These are phyloP conservation scores for Beta lomatogona DNA, from an alignment of 179 eudicot species.

Conservation along the genomic window DNA sequence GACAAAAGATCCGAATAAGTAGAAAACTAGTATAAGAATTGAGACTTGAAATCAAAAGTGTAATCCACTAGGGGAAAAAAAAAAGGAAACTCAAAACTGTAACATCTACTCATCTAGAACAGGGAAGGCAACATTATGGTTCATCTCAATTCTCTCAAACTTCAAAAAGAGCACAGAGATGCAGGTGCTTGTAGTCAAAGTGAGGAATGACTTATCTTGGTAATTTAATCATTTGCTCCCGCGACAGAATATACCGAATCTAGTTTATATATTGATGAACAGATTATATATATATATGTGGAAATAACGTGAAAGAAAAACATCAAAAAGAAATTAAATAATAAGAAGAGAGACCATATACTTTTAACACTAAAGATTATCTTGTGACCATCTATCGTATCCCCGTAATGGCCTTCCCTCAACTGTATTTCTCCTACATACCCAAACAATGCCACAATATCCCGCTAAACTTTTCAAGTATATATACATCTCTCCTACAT, in stretches of 20 bases:
- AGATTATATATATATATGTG: constrained; percentile 2
- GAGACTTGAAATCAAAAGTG: too few species aligned
- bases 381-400: constrained; percentile 27
- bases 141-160: not conserved
- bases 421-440: constrained; percentile 36
- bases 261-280: not conserved
- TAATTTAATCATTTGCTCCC: constrained; percentile 26
- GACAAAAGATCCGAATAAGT: too few species aligned
- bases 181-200: constrained; percentile 11
- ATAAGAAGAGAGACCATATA: constrained; percentile 30
- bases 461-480: constrained; percentile 41
- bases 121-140: not conserved
- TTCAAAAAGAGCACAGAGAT: not conserved
- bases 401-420: constrained; percentile 31
- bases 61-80: too few species aligned
- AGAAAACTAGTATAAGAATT: too few species aligned
- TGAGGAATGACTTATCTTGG: constrained; percentile 35
- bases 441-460: constrained; percentile 26
- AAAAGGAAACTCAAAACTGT: not conserved
- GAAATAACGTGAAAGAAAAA: constrained; percentile 3
- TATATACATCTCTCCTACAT: constrained; percentile 42
- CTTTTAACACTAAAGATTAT: constrained; percentile 7
- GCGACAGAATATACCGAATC: constrained; percentile 11
- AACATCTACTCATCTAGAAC: not conserved
- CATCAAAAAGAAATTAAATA: constrained; percentile 29